Evolutionary conservation across 176 grass and related monocot species (phyloP), one percentile per base, ranked within the genome.

Genomic region (Poa annua): DNA sequence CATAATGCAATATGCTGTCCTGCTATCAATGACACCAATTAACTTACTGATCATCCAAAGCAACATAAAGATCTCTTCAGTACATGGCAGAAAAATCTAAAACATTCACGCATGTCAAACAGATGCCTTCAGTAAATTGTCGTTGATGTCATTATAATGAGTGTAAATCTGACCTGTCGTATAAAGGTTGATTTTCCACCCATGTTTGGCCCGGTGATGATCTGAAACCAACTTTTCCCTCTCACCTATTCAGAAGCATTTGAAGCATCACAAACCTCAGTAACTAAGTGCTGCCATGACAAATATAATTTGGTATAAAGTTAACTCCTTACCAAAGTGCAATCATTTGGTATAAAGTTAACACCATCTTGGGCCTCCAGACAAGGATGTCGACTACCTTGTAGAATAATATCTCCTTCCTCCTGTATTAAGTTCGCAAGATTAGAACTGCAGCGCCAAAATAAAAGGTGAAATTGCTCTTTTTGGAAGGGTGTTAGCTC

Each of bases 161-260:
- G 11, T 66, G 45, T 14, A 74, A 83, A 91, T 74, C 68, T 77
- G 33, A 98, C 95, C 95, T 98, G 92, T 62, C 95, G 87, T 83
- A 98, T 98, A 84, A 93, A 98, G 61, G 95, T 98, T 60, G 95
- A 98, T 88, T 98, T 98, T 84, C 95, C 95, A 63, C 95, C 95
- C 95, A 98, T 98, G 85, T 98, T 98, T 84, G 95, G 95, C 41
- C 95, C 95, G 53, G 95, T 98, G 80, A 98, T 98, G 84, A 98
- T 95, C 79, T 98, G 95, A 86, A 98, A 98, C 95, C 95, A 98
- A 65, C 95, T 98, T 84, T 98, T 93, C 49, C 87, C 92, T 86
- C 95, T 94, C 32, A 90, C 87, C 95, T 98, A 66, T 92, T 92
- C 45, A 81, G 41, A 64, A 74, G 25, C 51, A 84, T 55, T 84